Base-by-base conservation (phyloP, 2,329 filamentous ascomycete species). In the Ploettnerulaceae sp. region DNA sequence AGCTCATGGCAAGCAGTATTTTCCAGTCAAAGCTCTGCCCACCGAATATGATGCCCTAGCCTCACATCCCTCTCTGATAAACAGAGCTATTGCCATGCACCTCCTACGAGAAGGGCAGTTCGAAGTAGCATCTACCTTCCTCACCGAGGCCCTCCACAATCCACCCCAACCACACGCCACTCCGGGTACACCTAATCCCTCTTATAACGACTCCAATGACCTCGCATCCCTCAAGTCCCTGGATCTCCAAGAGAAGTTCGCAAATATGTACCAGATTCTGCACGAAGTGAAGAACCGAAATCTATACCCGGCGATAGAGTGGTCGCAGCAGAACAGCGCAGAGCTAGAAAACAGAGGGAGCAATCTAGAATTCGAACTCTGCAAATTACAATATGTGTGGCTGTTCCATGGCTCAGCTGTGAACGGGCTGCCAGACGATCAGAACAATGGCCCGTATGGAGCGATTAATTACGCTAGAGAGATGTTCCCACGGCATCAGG, bases 61-160 rank as follows among this genome's bases (percentile, higher is more conserved):
- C 1, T 77, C 82, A 15, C 82, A 94, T 55, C 77, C 85, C 3
- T 73, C 76, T 12, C 74, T 96, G 9, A 88, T 97, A 63, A 94
- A 96, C 68, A 81, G 90, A 47, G 91, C 93, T 5, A 94, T 98
- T 58, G 87, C 87, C 7, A 96, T 97, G 89, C 93, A 98, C 63
- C 77, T 98, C 17, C 76, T 98, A 29, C 86, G 93, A 31, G 91
- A 97, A 69, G 93, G 93, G 38, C 86, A 95, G 63, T 98, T 98
- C 66, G 76, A 75, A 17, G 90, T 95, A 2, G 91, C 91, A 9
- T 81, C 83, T 12, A 89, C 83, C 1, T 96, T 98, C 58, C 79
- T 95, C 38, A 71, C 76, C 11, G 93, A 97, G 71, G 79, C 77
- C 22, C 67, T 71, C 44, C 64, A 70, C 18, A 68, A 71, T 49